A percentile compares a stretch with the other conserved stretches of the same genome.
phyloP scores from a whole-genome alignment of 2,329 filamentous ascomycete genomes.

The Ampelomyces quisqualis region DNA sequence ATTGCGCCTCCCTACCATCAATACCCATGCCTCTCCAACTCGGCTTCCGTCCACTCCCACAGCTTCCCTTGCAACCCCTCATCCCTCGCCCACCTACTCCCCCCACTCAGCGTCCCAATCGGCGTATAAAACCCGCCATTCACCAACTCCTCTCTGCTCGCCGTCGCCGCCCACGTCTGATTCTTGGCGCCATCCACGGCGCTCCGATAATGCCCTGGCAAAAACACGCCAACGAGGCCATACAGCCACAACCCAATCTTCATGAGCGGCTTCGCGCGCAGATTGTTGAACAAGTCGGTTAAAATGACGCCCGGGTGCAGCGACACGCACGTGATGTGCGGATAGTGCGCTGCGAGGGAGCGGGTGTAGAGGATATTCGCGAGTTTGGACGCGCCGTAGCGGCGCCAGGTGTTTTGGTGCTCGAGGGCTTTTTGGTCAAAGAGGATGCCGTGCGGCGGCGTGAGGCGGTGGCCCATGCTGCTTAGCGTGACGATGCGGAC shows the following conservation, averaged over 20 bases:
- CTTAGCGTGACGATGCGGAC: slow-evolving; percentile 50
- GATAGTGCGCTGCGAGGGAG: slow-evolving; percentile 48
- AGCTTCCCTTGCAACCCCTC: slow-evolving; percentile 39
- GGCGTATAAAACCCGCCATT: slow-evolving; percentile 49
- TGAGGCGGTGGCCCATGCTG: slow-evolving; percentile 32
- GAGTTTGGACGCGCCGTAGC: slow-evolving; percentile 55
- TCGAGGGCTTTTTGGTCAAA: slow-evolving; percentile 41
- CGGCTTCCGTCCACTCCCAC: slow-evolving; percentile 43
- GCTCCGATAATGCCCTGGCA: slow-evolving; percentile 35
- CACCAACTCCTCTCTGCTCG: slow-evolving; percentile 35
- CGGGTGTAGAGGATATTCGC: slow-evolving; percentile 52
- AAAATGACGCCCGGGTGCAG: slow-evolving; percentile 54
- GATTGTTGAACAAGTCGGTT: slow-evolving; percentile 45
- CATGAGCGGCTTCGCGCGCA: slow-evolving; percentile 29
- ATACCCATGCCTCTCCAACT: slow-evolving; percentile 38
- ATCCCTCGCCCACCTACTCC: slow-evolving; percentile 31
- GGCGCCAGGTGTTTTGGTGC: slow-evolving; percentile 31
- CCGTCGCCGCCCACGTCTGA: slow-evolving; percentile 48
- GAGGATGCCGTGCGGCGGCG: slow-evolving; percentile 35
- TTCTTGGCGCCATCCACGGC: slow-evolving; percentile 43
- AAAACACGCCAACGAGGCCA: slow-evolving; percentile 17
- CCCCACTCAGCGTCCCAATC: slow-evolving; percentile 27
- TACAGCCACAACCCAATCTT: slow-evolving; percentile 31
- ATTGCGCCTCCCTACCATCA: too few relatives aligned
- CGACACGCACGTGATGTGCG: slow-evolving; percentile 47